Evolutionary conservation across 2,329 filamentous ascomycete genomes (phyloP), one percentile per base, ranked within the genome.

Genomic region (Trichoderma pleuroti): DNA sequence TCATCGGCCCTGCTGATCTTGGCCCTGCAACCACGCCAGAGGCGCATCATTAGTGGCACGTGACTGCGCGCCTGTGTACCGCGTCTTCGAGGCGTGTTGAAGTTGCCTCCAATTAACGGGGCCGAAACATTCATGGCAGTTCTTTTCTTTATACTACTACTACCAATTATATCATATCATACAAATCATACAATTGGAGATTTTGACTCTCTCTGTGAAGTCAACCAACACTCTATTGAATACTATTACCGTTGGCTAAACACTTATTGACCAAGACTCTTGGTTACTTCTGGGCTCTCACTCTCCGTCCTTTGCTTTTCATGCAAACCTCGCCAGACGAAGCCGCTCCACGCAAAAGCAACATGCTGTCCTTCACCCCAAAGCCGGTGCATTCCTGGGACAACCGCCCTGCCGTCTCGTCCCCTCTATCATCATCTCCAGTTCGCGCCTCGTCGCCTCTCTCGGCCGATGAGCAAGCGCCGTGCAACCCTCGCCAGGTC

Each of bases 391-490:
- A 85, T 70, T 76, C 80, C 36, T 84, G 84, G 78, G 79, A 83
- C 62, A 78, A 84, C 77, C 82, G 82, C 18, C 87, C 87, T 2
- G 72, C 79, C 42, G 79, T 84, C 34, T 80, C 88, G 1, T 90
- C 88, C 61, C 87, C 87, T 7, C 85, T 89, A 5, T 88, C 88
- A 3, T 90, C 87, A 3, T 88, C 87, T 3, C 87, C 87, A 14
- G 78, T 88, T 66, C 86, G 86, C 74, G 82, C 84, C n/a, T 82
- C 84, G 6, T 84, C 86, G 12, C 80, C 82, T 12, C 79, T 85
- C 10, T 84, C 83, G 1, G 80, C 82, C 72, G 76, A 85, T 69
- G 77, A 78, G 18, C 85, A 86, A 74, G 70, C 78, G n/a, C 76
- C 81, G 24, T n/a, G 39, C 24, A 76, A 77, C n/a, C 80, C 81